Evolutionary conservation across 1,139 yeast genomes (phyloP), one percentile per base, ranked within the genome.

Genomic region (Scheffersomyces parashehatae): DNA sequence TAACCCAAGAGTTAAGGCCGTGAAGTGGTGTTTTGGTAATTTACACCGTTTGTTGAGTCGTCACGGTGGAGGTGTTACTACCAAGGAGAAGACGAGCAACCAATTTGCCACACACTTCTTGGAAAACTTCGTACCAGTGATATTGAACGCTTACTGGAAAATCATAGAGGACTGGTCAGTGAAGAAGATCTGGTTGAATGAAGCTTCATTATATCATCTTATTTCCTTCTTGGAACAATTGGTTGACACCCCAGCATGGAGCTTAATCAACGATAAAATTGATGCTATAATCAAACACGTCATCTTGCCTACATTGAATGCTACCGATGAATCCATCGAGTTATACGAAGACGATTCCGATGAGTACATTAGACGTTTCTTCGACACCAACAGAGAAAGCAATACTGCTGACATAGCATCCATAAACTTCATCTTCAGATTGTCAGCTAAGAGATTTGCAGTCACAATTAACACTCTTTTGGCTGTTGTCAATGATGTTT

Each of bases 331-430:
- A 46, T 73, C 80, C 32, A 67, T 84, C 33, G 88, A 83, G 53
- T 65, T 83, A 43, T 83, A 81, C 55, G 87, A 85, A 53, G 87
- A 81, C 49, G 91, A 85, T 48, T 83, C 86, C 5, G 88, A 83
- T 51, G 91, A 85, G 54, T 86, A 85, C 55, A 75, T 85, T 32
- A 76, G 90, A 67, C 75, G 87, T 52, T 83, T 68, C 55, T 83
- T 83, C 52, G 90, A 84, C 58, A 71, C 83, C 45, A 83, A 81
- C 56, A 82, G 87, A 51, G 95, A 88, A 51, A 76, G 81, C 32
- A 78, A 81, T 38, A 84, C 93, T 10, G 82, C 95, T 0, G 96
- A 88, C 56, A 81, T 82, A 35, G 96, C 96, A 0, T 85, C 97
- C 2, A 79, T 86, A 40, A 86, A 85, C 62, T 88, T 89, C 53